Conservation (phyloP, 1,284 basidiomycete species). For the Anthracocystis setariae region DNA sequence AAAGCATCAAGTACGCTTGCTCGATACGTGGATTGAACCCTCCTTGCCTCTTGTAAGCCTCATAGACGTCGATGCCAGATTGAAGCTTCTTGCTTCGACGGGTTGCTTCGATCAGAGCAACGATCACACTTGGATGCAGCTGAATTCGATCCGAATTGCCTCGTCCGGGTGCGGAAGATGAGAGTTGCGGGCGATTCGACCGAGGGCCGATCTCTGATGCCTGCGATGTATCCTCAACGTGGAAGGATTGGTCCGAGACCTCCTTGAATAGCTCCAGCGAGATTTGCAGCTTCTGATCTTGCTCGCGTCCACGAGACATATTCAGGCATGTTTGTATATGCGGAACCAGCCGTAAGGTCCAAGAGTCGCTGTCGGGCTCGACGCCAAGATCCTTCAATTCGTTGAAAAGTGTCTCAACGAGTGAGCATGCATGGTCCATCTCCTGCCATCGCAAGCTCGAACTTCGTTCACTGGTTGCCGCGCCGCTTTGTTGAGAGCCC, state of each 20-base stretch:
- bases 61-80: conserved; percentile 17
- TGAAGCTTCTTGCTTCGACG: conserved; percentile 20
- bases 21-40: conserved; percentile 13
- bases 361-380: conserved; percentile 31
- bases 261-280: conserved; percentile 12
- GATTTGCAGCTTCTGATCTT: not conserved
- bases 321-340: conserved; percentile 16
- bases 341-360: conserved; percentile 23
- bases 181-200: not conserved
- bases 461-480: too few species aligned
- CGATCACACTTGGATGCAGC: conserved; percentile 16
- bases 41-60: conserved; percentile 11
- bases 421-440: conserved; percentile 2
- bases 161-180: not conserved
- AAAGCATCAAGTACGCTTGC: conserved; percentile 16
- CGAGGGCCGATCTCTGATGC: not conserved
- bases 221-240: conserved; percentile 1
- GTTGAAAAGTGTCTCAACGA: conserved; percentile 24
- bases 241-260: conserved; percentile 5
- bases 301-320: not conserved
- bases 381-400: conserved; percentile 27
- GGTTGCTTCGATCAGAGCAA: conserved; percentile 25
- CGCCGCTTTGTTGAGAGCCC: not conserved
- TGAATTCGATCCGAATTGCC: not conserved
- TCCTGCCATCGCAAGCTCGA: not conserved